phyloP scores from a whole-genome alignment of 2,329 filamentous ascomycete genomes.

The Decorospora gaudefroyi region DNA sequence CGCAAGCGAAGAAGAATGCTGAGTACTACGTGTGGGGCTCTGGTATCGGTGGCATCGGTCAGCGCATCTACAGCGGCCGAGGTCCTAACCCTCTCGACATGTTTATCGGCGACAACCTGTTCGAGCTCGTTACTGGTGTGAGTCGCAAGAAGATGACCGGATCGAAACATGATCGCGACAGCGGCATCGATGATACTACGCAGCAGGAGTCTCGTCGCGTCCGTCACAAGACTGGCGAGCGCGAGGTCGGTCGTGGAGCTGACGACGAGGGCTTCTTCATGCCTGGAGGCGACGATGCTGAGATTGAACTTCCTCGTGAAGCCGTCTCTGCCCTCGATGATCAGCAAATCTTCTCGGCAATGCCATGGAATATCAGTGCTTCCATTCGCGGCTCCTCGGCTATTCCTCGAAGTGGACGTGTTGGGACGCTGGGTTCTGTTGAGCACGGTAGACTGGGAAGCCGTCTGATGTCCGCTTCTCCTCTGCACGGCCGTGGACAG shows the following conservation, averaged over 20 bases:
- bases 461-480: slow-evolving; percentile 63
- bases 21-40: slow-evolving; percentile 63
- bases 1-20: slow-evolving; percentile 65
- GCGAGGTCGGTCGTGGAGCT: slow-evolving; percentile 44
- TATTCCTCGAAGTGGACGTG: slow-evolving; percentile 48
- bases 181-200: slow-evolving; percentile 42
- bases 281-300: slow-evolving; percentile 57
- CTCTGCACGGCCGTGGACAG: slow-evolving; percentile 59
- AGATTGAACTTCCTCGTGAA: slow-evolving; percentile 74
- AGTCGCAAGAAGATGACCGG: slow-evolving; percentile 30
- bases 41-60: slow-evolving; percentile 59
- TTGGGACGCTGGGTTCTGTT: slow-evolving; percentile 47
- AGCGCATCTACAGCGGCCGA: slow-evolving; percentile 27
- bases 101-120: slow-evolving; percentile 62
- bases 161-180: slow-evolving; percentile 44
- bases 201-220: slow-evolving; percentile 42
- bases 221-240: slow-evolving; percentile 38
- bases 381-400: slow-evolving; percentile 58
- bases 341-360: slow-evolving; percentile 65
- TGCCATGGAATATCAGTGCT: slow-evolving; percentile 70
- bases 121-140: slow-evolving; percentile 53
- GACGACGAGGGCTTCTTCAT: slow-evolving; percentile 43
- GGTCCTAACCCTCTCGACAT: slow-evolving; percentile 57
- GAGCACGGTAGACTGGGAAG: slow-evolving; percentile 49
- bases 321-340: slow-evolving; percentile 69